phyloP scores from a whole-genome alignment of 495 filamentous ascomycete genomes.

The Talaromyces wortmannii region DNA sequence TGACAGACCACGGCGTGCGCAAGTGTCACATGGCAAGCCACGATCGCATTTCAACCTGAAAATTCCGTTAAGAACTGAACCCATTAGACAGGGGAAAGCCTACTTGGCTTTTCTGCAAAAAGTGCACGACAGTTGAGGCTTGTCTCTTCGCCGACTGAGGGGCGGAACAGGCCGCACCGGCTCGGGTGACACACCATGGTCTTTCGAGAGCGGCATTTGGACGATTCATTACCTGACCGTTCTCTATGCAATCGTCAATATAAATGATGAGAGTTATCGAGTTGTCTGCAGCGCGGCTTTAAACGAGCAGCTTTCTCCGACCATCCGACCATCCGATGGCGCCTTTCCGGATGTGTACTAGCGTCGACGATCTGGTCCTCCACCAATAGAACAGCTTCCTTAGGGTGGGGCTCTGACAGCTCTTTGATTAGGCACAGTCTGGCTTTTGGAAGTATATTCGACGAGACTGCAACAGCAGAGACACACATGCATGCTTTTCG shows the following conservation, averaged over 20 bases:
- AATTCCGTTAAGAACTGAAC: background rate
- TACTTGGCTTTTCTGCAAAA: conserved; percentile 24
- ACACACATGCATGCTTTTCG: too few species aligned
- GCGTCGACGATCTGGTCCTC: background rate
- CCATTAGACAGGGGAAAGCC: background rate
- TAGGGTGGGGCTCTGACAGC: background rate
- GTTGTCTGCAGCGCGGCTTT: too few species aligned
- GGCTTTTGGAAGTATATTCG: too few species aligned
- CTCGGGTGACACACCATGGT: background rate
- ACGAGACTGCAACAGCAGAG: too few species aligned
- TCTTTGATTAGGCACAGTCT: background rate
- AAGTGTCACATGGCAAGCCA: conserved; percentile 19
- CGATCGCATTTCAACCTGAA: conserved; percentile 20
- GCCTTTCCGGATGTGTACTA: background rate
- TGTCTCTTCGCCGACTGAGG: conserved; percentile 21
- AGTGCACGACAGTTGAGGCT: conserved; percentile 25
- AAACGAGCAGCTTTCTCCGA: background rate
- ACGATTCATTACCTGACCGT: background rate
- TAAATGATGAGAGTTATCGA: too few species aligned
- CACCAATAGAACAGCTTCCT: background rate
- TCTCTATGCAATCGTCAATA: too few species aligned
- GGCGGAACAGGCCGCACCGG: conserved; percentile 6
- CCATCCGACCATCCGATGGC: background rate
- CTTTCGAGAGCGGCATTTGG: background rate
- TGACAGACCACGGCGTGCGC: conserved; percentile 16